A percentile compares a stretch with the other conserved stretches of the same genome.
phyloP scores from a whole-genome alignment of 768 basidiomycete genomes.

The Mycena filopes region DNA sequence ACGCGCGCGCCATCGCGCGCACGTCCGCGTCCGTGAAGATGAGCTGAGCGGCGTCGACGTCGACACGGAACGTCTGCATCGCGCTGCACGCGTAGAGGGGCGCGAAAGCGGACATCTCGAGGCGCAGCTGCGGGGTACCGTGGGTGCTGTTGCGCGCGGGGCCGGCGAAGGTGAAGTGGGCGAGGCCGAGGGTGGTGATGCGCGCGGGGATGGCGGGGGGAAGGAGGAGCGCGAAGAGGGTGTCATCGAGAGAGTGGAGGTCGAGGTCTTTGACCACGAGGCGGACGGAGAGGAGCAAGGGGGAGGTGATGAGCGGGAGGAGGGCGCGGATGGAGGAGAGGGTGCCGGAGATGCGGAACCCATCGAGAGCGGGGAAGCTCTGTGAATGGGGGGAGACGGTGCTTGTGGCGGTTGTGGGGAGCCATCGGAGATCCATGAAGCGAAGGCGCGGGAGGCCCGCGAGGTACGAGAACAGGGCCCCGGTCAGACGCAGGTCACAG shows the following conservation, averaged over 20 bases:
- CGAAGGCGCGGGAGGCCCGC: slow-evolving; percentile 27
- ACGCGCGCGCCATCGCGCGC: slow-evolving; percentile 26
- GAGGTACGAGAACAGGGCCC: slow-evolving; percentile 8
- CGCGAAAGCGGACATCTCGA: slow-evolving; percentile 24
- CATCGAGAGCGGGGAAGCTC: slow-evolving; percentile 21
- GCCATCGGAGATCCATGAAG: slow-evolving; percentile 26
- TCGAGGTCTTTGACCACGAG: slow-evolving; percentile 4
- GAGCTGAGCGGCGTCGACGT: slow-evolving; percentile 20
- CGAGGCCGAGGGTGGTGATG: slow-evolving; percentile 11
- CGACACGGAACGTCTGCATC: slow-evolving; percentile 29
- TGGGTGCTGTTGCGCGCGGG: neutral
- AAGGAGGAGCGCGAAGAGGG: slow-evolving; percentile 22
- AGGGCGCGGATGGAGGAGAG: slow-evolving; percentile 18
- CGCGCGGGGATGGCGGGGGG: slow-evolving; percentile 14
- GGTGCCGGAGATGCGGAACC: slow-evolving; percentile 24
- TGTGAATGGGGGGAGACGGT: neutral
- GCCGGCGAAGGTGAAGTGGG: slow-evolving; percentile 24
- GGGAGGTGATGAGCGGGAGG: slow-evolving; percentile 25
- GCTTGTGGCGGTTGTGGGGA: neutral
- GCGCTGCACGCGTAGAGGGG: slow-evolving; percentile 24
- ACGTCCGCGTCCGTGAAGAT: slow-evolving; percentile 26
- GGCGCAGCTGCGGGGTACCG: neutral
- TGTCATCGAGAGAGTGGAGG: neutral
- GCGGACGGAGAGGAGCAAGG: slow-evolving; percentile 19
- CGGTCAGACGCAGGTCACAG: slow-evolving; percentile 23